These are phyloP conservation scores for Neurospora sp. DNA, from an alignment of 495 filamentous ascomycete genomes.

Conservation along the genomic window DNA sequence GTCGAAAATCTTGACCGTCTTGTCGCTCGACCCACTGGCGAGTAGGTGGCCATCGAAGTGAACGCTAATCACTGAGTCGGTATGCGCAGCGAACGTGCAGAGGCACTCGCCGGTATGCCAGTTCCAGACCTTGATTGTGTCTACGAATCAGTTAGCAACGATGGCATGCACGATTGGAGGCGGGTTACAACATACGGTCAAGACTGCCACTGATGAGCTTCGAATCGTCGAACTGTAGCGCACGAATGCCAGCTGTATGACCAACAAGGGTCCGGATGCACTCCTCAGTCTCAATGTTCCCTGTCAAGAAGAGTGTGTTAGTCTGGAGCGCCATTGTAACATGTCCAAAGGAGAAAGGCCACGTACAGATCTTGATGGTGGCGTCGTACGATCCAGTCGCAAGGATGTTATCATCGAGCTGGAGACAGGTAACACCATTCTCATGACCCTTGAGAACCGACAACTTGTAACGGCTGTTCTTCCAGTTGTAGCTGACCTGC, in stretches of 20 bases:
- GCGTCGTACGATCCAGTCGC: conserved; percentile 92
- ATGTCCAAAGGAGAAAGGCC: neutral
- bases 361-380: conserved; percentile 78
- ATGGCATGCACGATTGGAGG: neutral
- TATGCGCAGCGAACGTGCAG: conserved; percentile 67
- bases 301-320: conserved; percentile 1
- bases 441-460: conserved; percentile 78
- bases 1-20: conserved; percentile 88
- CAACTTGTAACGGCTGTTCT: conserved; percentile 76
- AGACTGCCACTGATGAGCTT: conserved; percentile 40
- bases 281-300: conserved; percentile 78
- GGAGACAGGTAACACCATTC: conserved; percentile 92
- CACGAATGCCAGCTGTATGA: conserved; percentile 72
- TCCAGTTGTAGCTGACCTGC: conserved; percentile 68
- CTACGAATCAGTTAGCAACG: conserved; percentile 9
- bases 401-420: conserved; percentile 88
- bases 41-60: conserved; percentile 78
- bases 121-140: conserved; percentile 85
- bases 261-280: conserved; percentile 74
- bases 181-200: conserved; percentile 12
- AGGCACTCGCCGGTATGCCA: conserved; percentile 88
- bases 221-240: conserved; percentile 85
- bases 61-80: conserved; percentile 67
- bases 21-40: conserved; percentile 80
- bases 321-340: neutral